Conservation (phyloP, 2,329 filamentous ascomycete species). For the Colletotrichum kahawae region DNA sequence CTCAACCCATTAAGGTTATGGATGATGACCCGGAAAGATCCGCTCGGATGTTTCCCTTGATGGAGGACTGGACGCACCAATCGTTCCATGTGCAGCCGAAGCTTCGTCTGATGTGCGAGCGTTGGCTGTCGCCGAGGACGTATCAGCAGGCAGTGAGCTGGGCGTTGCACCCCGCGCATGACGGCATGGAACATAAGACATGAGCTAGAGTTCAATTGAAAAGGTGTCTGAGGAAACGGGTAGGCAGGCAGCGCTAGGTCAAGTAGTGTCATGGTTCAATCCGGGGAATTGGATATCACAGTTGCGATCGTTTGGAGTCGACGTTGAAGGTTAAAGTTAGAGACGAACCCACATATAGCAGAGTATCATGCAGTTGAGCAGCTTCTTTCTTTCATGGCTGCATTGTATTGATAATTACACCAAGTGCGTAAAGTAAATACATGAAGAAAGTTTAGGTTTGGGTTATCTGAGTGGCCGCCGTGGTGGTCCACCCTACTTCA, state of each 20-base stretch:
- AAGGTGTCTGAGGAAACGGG: rapidly evolving
- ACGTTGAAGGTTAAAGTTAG: not conserved
- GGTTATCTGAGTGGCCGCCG: not conserved
- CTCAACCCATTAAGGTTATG: not conserved
- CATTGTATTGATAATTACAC: not conserved
- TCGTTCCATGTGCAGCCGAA: not conserved
- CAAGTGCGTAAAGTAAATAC: not conserved
- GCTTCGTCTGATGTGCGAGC: conserved; percentile 1
- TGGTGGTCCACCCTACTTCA: conserved; percentile 30
- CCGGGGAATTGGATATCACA: not conserved
- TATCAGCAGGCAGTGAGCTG: not conserved
- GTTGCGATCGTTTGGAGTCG: not conserved
- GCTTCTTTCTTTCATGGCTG: not conserved
- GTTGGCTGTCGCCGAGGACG: not conserved
- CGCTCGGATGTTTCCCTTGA: not conserved
- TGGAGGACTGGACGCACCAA: not conserved
- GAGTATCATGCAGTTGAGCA: not conserved
- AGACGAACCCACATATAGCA: not conserved
- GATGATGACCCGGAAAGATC: not conserved
- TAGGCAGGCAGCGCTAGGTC: not conserved
- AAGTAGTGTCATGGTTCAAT: rapidly evolving
- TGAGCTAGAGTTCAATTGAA: not conserved
- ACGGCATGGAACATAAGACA: not conserved
- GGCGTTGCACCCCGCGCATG: not conserved
- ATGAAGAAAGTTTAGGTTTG: not conserved